Evolutionary conservation across 108 stramenopile species (phyloP).

Genomic region (Epithemia pelagica): DNA sequence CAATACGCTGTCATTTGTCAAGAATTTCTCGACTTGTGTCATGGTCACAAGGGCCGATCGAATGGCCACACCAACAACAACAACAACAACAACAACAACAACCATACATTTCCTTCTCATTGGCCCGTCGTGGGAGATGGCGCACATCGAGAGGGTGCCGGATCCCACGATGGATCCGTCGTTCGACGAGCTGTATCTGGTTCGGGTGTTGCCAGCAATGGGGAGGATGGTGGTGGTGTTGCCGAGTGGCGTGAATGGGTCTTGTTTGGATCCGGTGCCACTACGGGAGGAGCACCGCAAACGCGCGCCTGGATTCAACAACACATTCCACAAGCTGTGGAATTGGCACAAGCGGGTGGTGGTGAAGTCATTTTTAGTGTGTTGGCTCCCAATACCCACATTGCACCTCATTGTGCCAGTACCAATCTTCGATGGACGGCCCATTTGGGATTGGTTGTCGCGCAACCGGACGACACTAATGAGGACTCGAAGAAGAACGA

Average conservation of each 20-base stretch:
- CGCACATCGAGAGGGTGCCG: slow-evolving; percentile 41
- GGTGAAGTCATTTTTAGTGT: slow-evolving; percentile 80
- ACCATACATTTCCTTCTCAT: not conserved
- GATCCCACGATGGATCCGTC: slow-evolving; percentile 56
- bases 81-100: not conserved
- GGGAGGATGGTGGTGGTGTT: slow-evolving; percentile 4
- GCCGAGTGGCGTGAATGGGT: slow-evolving; percentile 71
- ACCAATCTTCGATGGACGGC: slow-evolving; percentile 75
- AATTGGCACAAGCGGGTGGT: slow-evolving; percentile 50
- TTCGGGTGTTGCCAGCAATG: not conserved
- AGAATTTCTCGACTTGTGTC: slow-evolving; percentile 25
- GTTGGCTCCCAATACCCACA: slow-evolving; percentile 48
- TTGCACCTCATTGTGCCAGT: slow-evolving; percentile 59
- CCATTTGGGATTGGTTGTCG: slow-evolving; percentile 63
- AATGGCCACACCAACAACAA: not conserved
- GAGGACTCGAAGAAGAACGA: not conserved
- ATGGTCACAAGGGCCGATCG: not conserved
- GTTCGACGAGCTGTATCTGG: slow-evolving; percentile 9
- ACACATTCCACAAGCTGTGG: slow-evolving; percentile 52
- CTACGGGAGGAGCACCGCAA: slow-evolving; percentile 21
- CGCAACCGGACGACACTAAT: not conserved
- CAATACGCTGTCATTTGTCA: slow-evolving; percentile 35
- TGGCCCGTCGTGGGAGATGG: slow-evolving; percentile 56
- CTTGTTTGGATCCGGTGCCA: slow-evolving; percentile 63
- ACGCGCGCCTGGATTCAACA: slow-evolving; percentile 39